Evolutionary conservation across 306 rosid species (phyloP).

Genomic region (Neltuma alba): DNA sequence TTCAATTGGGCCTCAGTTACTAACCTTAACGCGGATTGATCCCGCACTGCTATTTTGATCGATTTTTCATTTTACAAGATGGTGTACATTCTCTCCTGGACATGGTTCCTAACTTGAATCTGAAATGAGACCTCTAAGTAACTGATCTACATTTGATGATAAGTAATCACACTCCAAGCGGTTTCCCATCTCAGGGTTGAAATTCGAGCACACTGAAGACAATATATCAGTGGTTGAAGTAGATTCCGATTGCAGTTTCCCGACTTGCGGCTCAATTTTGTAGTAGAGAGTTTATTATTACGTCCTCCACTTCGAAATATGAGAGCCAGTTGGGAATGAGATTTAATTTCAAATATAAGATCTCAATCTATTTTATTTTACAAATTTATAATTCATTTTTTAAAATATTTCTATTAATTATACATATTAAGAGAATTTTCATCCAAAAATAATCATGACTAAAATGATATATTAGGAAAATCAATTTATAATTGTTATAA

Average conservation of each 20-base stretch:
- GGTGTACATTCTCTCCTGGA: conserved; percentile 30
- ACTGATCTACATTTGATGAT: too few relatives aligned
- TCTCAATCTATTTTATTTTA: too few relatives aligned
- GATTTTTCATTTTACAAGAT: conserved; percentile 11
- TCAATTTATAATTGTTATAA: too few relatives aligned
- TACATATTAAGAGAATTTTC: too few relatives aligned
- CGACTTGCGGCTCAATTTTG: neutral
- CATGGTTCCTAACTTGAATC: conserved; percentile 21
- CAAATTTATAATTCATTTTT: too few relatives aligned
- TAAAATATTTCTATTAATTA: too few relatives aligned
- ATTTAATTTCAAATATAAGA: too few relatives aligned
- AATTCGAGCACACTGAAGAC: neutral
- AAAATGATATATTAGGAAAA: too few relatives aligned
- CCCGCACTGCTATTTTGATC: neutral
- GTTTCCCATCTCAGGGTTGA: neutral
- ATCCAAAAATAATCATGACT: too few relatives aligned
- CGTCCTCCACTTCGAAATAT: too few relatives aligned
- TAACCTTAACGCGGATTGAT: conserved; percentile 22
- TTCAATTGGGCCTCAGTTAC: conserved; percentile 81
- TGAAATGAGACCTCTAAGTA: conserved; percentile 16
- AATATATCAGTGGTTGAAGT: neutral
- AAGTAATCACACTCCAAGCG: neutral
- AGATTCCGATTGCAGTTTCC: neutral
- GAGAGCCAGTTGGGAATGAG: too few relatives aligned
- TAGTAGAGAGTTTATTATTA: neutral